Conservation (phyloP, 2,329 filamentous ascomycete species). For the Colletotrichum magnum region DNA sequence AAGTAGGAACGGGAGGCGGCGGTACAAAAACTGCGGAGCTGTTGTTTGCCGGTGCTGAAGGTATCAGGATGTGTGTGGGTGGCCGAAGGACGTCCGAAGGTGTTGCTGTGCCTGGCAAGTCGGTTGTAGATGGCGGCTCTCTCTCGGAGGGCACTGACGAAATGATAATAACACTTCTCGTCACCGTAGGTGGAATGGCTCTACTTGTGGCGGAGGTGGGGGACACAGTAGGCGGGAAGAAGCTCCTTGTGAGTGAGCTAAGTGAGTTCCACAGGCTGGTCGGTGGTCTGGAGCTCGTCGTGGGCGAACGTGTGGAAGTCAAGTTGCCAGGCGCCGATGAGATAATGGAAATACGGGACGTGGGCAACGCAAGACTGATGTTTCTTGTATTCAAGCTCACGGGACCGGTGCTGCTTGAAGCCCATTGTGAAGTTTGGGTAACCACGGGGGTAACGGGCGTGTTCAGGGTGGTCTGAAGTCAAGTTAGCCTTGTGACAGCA, state of each 20-base stretch:
- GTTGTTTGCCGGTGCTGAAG: not conserved
- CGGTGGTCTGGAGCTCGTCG: too few species aligned
- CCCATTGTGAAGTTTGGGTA: not conserved
- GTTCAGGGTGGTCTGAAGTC: too few species aligned
- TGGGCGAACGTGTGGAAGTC: not conserved
- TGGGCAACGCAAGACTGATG: accelerated
- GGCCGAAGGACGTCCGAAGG: not conserved
- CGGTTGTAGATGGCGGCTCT: not conserved
- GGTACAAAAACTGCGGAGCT: not conserved
- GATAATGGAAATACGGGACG: accelerated
- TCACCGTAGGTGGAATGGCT: not conserved
- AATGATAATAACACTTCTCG: not conserved
- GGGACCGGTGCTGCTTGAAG: too few species aligned
- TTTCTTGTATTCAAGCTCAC: not conserved
- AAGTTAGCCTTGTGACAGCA: too few species aligned
- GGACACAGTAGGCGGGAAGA: not conserved
- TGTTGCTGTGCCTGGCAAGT: not conserved
- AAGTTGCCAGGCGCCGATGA: not conserved
- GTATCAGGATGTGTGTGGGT: not conserved
- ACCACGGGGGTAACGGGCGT: too few species aligned
- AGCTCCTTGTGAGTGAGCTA: not conserved
- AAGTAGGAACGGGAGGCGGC: not conserved
- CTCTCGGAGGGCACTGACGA: not conserved
- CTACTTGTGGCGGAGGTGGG: not conserved
- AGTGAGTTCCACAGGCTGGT: too few species aligned